Percentiles rank a stretch among this genome's conserved stretches.
Conservation (phyloP, 768 basidiomycete species). For the Macrolepiota albuminosa region DNA sequence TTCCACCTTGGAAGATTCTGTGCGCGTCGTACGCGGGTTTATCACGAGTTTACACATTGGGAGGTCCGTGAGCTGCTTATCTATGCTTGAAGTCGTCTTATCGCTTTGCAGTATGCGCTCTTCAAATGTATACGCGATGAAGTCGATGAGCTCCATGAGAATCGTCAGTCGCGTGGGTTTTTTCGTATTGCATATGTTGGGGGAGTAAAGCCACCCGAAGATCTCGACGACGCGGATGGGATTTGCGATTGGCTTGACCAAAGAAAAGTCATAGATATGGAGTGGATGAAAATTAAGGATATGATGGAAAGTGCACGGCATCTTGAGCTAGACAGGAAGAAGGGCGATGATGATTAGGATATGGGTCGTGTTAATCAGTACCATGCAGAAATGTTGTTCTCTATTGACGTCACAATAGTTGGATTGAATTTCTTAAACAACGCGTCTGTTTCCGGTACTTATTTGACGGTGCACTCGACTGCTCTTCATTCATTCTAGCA, state of each 20-base stretch:
- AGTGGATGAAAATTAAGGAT: constrained; percentile 66
- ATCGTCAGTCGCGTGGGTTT: constrained; percentile 37
- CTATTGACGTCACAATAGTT: not conserved
- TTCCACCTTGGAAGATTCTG: constrained; percentile 80
- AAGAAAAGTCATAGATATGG: constrained; percentile 57
- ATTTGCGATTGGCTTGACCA: constrained; percentile 79
- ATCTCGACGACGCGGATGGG: constrained; percentile 69
- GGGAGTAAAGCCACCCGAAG: constrained; percentile 55
- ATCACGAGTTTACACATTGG: constrained; percentile 77
- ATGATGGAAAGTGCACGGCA: constrained; percentile 73
- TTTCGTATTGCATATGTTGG: constrained; percentile 54
- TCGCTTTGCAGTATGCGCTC: constrained; percentile 49
- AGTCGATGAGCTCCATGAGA: constrained; percentile 47
- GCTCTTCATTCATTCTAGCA: constrained; percentile 1
- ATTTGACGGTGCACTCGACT: not conserved
- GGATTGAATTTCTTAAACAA: not conserved
- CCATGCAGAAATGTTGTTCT: not conserved
- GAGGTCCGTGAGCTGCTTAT: constrained; percentile 47
- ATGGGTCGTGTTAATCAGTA: not conserved
- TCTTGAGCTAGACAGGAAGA: constrained; percentile 49
- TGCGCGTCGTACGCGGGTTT: constrained; percentile 60
- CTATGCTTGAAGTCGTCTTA: constrained; percentile 1
- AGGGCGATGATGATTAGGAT: constrained; percentile 36
- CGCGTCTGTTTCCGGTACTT: not conserved
- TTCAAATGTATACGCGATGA: constrained; percentile 56